Evolutionary conservation across 2,329 filamentous ascomycete genomes (phyloP), one percentile per base, ranked within the genome.

Genomic region (Graphilbum sp.): DNA sequence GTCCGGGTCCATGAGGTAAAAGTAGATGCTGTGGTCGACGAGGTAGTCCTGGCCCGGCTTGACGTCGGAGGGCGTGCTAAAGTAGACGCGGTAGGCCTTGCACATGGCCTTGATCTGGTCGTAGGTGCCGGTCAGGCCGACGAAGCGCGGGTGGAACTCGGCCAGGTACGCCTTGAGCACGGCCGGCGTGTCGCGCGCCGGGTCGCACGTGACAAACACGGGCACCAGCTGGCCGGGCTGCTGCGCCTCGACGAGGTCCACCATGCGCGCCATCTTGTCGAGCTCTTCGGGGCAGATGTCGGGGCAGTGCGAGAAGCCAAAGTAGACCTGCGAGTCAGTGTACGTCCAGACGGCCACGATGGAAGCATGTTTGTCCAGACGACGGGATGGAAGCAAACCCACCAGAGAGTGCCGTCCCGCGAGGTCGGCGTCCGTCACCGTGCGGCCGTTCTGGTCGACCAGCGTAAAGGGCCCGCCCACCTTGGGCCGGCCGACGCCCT

Each of bases 221-320:
- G 88, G 84, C 23, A 77, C 64, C 47, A 95, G 61, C 36, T 66
- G 50, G 34, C 58, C 59, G 3, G 69, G 65, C 5, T 53, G 51
- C 49, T 67, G 59, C 36, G 61, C 62, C 47, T 75, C 63, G 33
- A 79, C 68, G 7, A 72, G 64, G 54, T 98, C 86, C 53, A 92
- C 80, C 74, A 96, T 94, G 41, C 70, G 69, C n/a, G 88, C 83
- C 87, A 98, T 95, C 66, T 98, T 98, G 64, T 98, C 90, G 50
- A 98, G 79, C 62, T 98, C 90, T 54, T 98, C 90, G 25, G 90
- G 90, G 64, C 90, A 98, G 55, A 98, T 98, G 56, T 98, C 90
- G 19, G 90, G 90, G 57, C 90, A 98, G 59, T 95, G 87, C 9
- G 85, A 88, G 69, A 98, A 98, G 52, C 90, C 90, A 56, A 98